These are phyloP conservation scores for Scleroderma citrinum DNA, from an alignment of 768 basidiomycete species.

Conservation along the genomic window DNA sequence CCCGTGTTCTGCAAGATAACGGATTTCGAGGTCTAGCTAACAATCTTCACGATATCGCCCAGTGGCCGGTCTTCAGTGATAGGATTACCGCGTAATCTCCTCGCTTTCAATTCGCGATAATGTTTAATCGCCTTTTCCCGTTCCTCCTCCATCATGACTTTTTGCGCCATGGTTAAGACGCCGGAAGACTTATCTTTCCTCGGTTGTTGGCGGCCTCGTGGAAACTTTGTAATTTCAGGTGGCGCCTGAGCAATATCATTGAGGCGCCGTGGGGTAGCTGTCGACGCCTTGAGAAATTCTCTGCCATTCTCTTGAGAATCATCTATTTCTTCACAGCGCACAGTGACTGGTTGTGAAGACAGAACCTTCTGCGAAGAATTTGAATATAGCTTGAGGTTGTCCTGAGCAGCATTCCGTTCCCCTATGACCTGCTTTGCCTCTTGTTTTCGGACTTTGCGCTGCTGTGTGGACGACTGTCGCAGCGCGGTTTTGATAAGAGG, in stretches of 20 bases:
- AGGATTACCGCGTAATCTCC: conserved; percentile 23
- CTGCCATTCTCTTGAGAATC: conserved; percentile 17
- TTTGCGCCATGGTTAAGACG: conserved; percentile 69
- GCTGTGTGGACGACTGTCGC: conserved; percentile 46
- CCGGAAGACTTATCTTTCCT: conserved; percentile 29
- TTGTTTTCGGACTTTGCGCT: conserved; percentile 41
- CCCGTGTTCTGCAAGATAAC: too few species aligned
- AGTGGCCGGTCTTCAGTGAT: conserved; percentile 7
- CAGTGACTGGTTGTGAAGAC: conserved; percentile 1
- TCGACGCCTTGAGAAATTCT: conserved; percentile 46
- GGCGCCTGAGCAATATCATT: conserved; percentile 70
- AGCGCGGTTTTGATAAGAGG: conserved; percentile 58
- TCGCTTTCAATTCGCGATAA: conserved; percentile 66
- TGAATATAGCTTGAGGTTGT: conserved; percentile 5
- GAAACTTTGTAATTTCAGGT: conserved; percentile 52
- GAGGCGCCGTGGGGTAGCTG: conserved; percentile 57
- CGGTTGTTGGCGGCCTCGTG: conserved; percentile 37
- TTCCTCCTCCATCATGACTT: conserved; percentile 70
- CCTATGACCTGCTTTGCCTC: conserved; percentile 8
- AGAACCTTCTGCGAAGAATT: conserved; percentile 11
- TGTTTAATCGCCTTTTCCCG: conserved; percentile 60
- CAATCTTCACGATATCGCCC: conserved; percentile 7
- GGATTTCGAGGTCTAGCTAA: conserved; percentile 4
- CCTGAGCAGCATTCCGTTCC: conserved; percentile 10
- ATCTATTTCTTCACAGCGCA: conserved; percentile 16